Evolutionary conservation across 2,329 filamentous ascomycete species (phyloP), one percentile per base, ranked within the genome.

Genomic region (Leptographium radiaticola): DNA sequence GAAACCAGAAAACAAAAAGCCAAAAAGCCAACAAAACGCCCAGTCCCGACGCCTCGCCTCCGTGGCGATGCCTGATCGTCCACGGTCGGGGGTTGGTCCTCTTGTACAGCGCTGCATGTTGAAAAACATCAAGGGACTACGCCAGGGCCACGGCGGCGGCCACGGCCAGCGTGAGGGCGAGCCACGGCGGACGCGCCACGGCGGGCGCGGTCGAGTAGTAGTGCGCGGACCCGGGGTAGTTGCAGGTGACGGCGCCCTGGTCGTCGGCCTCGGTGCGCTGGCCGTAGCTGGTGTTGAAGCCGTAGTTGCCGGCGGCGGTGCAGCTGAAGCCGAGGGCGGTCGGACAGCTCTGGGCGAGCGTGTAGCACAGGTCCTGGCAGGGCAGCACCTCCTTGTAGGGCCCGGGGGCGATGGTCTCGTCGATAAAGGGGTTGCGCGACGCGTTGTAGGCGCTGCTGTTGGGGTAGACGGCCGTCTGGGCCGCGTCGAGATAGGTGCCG

Each of bases 381-480:
- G 93, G 93, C 10, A 95, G 71, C 20, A 97, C 73, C 70, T 98
- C 93, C 65, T 90, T 94, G 70, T 98, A 97, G 0, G 93, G 93
- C 0, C 93, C 93, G 0, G 93, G 90, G 57, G 75, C 69, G 55
- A 97, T 81, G 1, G 70, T 60, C 2, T 72, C 62, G 62, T 96
- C 89, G 60, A 97, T 93, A 49, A 79, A 70, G 0, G 75, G 64
- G 62, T 89, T 91, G 18, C 90, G 79, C 13, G 84, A 87, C 10
- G 70, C 67, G 54, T 76, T 82, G 52, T 69, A 71, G 5, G 75
- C 70, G 20, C 62, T 65, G 1, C 60, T 65, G 12, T 66, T 59
- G 6, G 61, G 55, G n/a, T 59, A 63, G 4, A 55, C 55, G 2
- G 60, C 51, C 6, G 51, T 59, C 12, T 70, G 60, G 10, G 66